A percentile compares a stretch with the other conserved stretches of the same genome.
phyloP scores from a whole-genome alignment of 495 filamentous ascomycete species.

The Entonaema liquescens region DNA sequence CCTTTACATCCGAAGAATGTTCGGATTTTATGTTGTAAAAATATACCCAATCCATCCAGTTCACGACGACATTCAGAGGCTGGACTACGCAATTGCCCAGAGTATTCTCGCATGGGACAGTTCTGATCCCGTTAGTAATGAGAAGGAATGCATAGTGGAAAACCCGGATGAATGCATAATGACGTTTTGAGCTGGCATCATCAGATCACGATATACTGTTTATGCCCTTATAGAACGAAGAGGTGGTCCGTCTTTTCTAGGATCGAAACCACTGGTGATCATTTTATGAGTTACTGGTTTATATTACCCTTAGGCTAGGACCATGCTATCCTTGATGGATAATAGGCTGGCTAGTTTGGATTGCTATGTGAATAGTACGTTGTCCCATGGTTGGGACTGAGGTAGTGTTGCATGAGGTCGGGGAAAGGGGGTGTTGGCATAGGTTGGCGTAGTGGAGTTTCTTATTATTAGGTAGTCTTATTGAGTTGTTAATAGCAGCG shows the following conservation, averaged over 20 bases:
- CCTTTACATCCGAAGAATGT: neutral
- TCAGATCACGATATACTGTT: constrained; percentile 16
- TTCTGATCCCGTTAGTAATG: constrained; percentile 3
- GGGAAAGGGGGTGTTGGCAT: constrained; percentile 4
- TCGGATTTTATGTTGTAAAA: constrained; percentile 1
- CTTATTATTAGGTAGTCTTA: too few relatives aligned
- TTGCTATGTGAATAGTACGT: neutral
- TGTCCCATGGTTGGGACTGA: neutral
- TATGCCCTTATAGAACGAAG: neutral
- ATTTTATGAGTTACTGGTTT: neutral
- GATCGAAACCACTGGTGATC: constrained; percentile 1
- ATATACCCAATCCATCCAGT: constrained; percentile 33
- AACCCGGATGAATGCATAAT: constrained; percentile 26
- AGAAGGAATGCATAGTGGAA: constrained; percentile 17
- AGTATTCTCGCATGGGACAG: constrained; percentile 7
- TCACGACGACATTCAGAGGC: constrained; percentile 4
- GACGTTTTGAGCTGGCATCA: constrained; percentile 12
- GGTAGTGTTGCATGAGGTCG: neutral
- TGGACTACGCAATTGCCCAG: constrained; percentile 6
- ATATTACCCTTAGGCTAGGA: neutral
- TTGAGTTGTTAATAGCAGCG: neutral
- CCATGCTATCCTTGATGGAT: constrained; percentile 34
- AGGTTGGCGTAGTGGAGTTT: constrained; percentile 32
- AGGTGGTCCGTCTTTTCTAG: neutral
- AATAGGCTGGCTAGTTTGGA: neutral